Evolutionary conservation across 129 eudicot species (phyloP).

Genomic region (Flaveria bidentis): DNA sequence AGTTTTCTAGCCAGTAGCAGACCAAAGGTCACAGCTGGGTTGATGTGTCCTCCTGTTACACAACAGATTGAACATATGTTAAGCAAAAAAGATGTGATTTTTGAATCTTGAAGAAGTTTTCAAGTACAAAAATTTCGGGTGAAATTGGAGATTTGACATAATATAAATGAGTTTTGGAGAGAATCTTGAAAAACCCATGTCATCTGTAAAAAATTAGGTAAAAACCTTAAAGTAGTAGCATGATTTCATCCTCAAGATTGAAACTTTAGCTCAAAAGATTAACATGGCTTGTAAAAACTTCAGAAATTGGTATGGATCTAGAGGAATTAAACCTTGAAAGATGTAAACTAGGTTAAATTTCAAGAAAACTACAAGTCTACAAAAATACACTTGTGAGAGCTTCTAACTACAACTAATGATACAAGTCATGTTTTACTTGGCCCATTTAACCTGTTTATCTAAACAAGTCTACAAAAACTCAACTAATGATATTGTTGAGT

Average conservation of each 20-base stretch:
- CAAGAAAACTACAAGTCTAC: neutral
- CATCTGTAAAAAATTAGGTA: neutral
- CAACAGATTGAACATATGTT: constrained; percentile 11
- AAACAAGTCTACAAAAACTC: too few relatives aligned
- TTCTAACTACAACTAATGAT: too few relatives aligned
- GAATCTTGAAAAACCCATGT: constrained; percentile 8
- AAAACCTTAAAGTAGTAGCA: neutral
- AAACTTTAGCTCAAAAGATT: constrained; percentile 16
- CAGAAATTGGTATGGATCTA: constrained; percentile 21
- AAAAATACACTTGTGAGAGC: neutral
- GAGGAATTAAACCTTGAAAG: neutral
- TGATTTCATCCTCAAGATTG: constrained; percentile 5
- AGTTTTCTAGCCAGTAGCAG: constrained; percentile 78
- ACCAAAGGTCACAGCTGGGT: constrained; percentile 92
- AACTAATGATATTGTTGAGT: too few relatives aligned
- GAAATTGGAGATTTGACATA: too few relatives aligned
- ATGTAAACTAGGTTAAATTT: neutral
- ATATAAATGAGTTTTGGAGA: neutral
- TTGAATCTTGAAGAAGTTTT: neutral
- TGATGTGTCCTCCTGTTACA: constrained; percentile 89
- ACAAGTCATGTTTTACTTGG: too few relatives aligned
- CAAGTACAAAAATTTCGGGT: too few relatives aligned
- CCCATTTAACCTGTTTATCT: too few relatives aligned
- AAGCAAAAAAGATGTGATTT: neutral
- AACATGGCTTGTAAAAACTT: constrained; percentile 14